Base-by-base conservation (phyloP, 768 basidiomycete species). In the Naganishia vishniacii region DNA sequence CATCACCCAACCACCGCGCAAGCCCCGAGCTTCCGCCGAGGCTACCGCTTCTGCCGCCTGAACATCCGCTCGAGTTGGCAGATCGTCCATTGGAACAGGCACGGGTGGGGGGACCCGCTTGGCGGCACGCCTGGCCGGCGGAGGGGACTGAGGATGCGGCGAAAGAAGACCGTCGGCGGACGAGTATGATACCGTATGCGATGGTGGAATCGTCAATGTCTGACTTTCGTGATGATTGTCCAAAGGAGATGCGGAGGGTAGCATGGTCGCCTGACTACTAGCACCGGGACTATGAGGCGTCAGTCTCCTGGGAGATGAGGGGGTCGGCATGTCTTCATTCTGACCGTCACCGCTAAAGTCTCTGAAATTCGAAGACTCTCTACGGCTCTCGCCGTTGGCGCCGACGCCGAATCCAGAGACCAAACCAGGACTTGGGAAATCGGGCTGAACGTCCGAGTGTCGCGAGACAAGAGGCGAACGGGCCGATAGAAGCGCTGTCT, bases 1-100 rank as follows among this genome's bases (percentile, higher is more conserved):
- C 75, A 78, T 75, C 53, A 78, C 71, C 77, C 77, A 78, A 5
- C 77, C 77, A 13, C 77, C 77, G 37, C 77, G 68, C 15, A 78
- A 65, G 1, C 75, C 75, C 16, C 65, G 68, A 16, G 62, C 53
- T 61, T 78, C 77, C 6, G 76, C 77, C 15, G 64, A 56, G 32
- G 73, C 72, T 46, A 78, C 75, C 8, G 77, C 77, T 3, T 70
- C 60, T 65, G 73, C 73, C 23, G 77, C 76, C 61, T 77, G 75
- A 1, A 78, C 72, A 48, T 78, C 77, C 1, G 77, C 75, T 1
- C 77, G 72, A 12, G 76, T 78, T 2, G 77, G 77, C 5, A 78
- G 65, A 59, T 78, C 76, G 26, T 77, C 69, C 1, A 66, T 64
- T 18, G 73, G 72, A 3, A 71, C 68, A 9, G 76, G 76, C 9